Conservation (phyloP, 495 filamentous ascomycete genomes). For the Cercophora sp. region DNA sequence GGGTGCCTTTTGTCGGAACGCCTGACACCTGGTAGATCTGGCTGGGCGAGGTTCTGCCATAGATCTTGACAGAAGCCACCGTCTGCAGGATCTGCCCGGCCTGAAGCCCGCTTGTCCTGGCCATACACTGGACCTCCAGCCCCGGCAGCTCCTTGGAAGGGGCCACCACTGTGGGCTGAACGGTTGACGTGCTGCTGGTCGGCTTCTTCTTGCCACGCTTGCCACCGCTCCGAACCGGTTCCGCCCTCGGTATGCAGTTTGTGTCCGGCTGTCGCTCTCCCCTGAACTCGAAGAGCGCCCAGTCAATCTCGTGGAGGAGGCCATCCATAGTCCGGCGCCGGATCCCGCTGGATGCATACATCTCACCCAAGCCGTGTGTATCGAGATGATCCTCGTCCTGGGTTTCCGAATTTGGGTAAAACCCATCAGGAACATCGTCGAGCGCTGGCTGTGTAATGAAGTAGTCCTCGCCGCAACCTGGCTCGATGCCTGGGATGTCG, state of each 20-base stretch:
- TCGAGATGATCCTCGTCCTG: conserved; percentile 62
- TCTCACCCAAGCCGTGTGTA: conserved; percentile 71
- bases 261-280: conserved; percentile 63
- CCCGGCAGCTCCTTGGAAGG: conserved; percentile 55
- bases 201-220: conserved; percentile 19
- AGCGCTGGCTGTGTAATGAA: conserved; percentile 84
- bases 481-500: conserved; percentile 77
- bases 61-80: conserved; percentile 77
- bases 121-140: conserved; percentile 79
- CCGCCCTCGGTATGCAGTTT: conserved; percentile 56
- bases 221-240: conserved; percentile 35
- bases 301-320: conserved; percentile 88
- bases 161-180: conserved; percentile 42
- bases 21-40: conserved; percentile 71
- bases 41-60: conserved; percentile 73
- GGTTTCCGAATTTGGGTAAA: conserved; percentile 57
- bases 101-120: conserved; percentile 83
- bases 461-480: conserved; percentile 65
- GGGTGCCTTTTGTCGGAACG: conserved; percentile 41
- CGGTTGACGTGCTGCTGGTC: not conserved
- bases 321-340: conserved; percentile 59
- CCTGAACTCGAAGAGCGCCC: conserved; percentile 84
- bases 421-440: conserved; percentile 77
- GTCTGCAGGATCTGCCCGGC: conserved; percentile 68
- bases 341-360: conserved; percentile 87